Conservation (phyloP, 2,329 filamentous ascomycete species). For the Bertia moriformis region DNA sequence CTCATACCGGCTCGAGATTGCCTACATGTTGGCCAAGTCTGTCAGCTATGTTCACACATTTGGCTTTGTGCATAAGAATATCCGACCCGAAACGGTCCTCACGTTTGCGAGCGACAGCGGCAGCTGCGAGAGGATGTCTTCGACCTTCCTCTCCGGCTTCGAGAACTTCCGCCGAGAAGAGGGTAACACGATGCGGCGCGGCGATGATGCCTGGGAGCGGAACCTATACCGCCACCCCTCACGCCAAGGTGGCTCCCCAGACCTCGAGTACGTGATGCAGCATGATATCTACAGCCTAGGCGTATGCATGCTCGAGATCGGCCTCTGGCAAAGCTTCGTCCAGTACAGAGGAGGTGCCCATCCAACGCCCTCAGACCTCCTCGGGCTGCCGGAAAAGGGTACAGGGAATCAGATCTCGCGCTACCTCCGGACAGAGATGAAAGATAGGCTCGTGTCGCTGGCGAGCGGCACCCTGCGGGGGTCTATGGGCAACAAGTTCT, state of each 20-base stretch:
- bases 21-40: slow-evolving; percentile 15
- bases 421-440: no score
- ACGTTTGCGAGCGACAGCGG: slow-evolving; percentile 6
- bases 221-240: slow-evolving; percentile 34
- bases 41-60: slow-evolving; percentile 20
- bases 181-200: slow-evolving; percentile 12
- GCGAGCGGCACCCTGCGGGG: slow-evolving; percentile 6
- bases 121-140: background rate
- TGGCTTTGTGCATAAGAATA: slow-evolving; percentile 28
- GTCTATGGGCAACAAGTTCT: slow-evolving; percentile 14
- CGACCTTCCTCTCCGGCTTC: slow-evolving; percentile 26
- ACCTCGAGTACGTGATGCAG: slow-evolving; percentile 29
- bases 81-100: slow-evolving; percentile 25
- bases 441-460: slow-evolving; percentile 1
- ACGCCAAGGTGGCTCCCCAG: slow-evolving; percentile 23
- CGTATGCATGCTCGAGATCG: slow-evolving; percentile 35
- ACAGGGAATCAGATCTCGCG: no score
- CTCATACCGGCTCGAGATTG: slow-evolving; percentile 14
- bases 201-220: slow-evolving; percentile 22
- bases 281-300: slow-evolving; percentile 42
- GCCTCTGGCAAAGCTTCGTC: slow-evolving; percentile 24
- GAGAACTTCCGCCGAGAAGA: slow-evolving; percentile 20
- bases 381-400: background rate
- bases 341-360: slow-evolving; percentile 5
- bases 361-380: background rate